A percentile compares a stretch with the other conserved stretches of the same genome.
Conservation (phyloP, 2,329 filamentous ascomycete genomes). For the Drechslerella coelobrocha region DNA sequence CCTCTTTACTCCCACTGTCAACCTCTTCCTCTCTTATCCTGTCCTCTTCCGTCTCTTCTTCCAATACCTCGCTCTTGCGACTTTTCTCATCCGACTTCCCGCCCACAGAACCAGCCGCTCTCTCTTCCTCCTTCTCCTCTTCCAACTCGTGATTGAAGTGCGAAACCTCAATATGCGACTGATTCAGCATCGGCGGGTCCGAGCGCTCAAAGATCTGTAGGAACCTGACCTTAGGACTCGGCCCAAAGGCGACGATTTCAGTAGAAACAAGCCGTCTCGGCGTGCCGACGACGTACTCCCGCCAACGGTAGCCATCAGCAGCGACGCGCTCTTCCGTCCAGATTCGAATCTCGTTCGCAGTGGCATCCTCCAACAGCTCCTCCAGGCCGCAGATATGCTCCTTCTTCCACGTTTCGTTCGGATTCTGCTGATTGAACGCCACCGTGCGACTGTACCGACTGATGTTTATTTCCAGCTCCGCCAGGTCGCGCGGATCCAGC, state of each 20-base stretch:
- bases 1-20: no score
- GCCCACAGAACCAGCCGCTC: slow-evolving; percentile 9
- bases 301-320: slow-evolving; percentile 38
- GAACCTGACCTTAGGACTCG: slow-evolving; percentile 40
- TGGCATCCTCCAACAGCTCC: slow-evolving; percentile 29
- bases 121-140: slow-evolving; percentile 17
- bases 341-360: slow-evolving; percentile 32
- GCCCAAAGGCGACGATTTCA: slow-evolving; percentile 35
- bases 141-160: slow-evolving; percentile 28
- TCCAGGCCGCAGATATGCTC: slow-evolving; percentile 31
- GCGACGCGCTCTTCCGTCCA: slow-evolving; percentile 37
- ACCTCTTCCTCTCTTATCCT: no score
- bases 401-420: slow-evolving; percentile 43
- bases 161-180: slow-evolving; percentile 46
- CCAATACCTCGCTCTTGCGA: no score
- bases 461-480: slow-evolving; percentile 45
- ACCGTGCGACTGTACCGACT: slow-evolving; percentile 36
- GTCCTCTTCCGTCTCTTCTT: no score
- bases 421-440: slow-evolving; percentile 43
- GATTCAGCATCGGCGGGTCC: slow-evolving; percentile 36
- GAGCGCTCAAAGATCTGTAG: slow-evolving; percentile 44
- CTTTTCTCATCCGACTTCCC: not conserved
- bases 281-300: slow-evolving; percentile 41
- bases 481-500: slow-evolving; percentile 25
- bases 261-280: slow-evolving; percentile 20